Base-by-base conservation (phyloP, 1,284 basidiomycete genomes). In the Sporisorium graminicola region DNA sequence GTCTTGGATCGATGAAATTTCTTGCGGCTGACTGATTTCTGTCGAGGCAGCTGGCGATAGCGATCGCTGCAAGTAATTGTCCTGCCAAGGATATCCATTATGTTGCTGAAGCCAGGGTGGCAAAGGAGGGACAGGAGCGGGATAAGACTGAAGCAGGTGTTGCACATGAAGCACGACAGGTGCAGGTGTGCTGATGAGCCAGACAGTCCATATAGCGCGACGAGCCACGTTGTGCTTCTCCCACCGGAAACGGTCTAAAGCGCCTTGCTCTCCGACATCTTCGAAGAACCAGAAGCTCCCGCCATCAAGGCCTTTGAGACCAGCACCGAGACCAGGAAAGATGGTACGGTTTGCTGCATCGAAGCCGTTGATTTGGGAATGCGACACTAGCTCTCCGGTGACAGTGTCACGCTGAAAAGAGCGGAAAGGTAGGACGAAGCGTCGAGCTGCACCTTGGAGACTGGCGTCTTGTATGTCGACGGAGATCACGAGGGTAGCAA, bases 281-380 rank as follows among this genome's bases (percentile, higher is more conserved):
- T 80, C 78, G 5, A 73, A 70, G 61, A 80, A 80, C 78, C 78
- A 80, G 44, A 80, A 71, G 56, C 75, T 72, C 7, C 75, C 75
- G 18, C 78, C 78, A 14, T 78, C 72, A 24, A 65, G 46, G 18
- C 78, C 78, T 29, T 76, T 59, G 27, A 53, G 24, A 4, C 75
- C 75, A 1, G 72, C 72, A n/a, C 78, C 78, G 18, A 80, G 56
- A 8, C 78, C 72, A 2, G 60, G 59, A 27, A 73, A 78, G 35
- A 75, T 60, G 1, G 16, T 12, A n/a, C 78, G 65, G 14, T 65
- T 49, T 5, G 66, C 63, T 1, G 73, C 65, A 37, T 77, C 70
- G 26, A 71, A 71, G 44, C 56, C 67, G 5, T 62, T 61, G 42
- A 71, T 60, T 37, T 64, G 24, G 29, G 59, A 61, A 6, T 54